Base-by-base conservation (phyloP, 148 eudicot species). In the Rhododendron kiyosumense region DNA sequence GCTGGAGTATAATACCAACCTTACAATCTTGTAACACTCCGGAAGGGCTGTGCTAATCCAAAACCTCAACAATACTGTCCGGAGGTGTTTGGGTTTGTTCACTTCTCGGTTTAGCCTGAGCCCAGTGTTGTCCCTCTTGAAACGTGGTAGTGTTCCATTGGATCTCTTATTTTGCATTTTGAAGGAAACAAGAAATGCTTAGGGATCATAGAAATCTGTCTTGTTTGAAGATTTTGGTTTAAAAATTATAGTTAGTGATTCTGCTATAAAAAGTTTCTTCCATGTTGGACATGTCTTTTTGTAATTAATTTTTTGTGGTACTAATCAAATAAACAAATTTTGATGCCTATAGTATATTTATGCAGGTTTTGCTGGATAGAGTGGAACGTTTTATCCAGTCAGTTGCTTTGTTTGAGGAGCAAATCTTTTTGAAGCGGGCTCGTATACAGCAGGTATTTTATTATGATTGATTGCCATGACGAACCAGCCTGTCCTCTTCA, bases 331-430 rank as follows among this genome's bases (percentile, higher is more conserved):
- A 4, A 48, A 43, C 41, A 38, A 54, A 84, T 38, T 4, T 87
- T 85, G 65, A 26, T 57, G 57, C 76, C 87, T 85, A 63, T 48
- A 49, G 22, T 52, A 38, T 78, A 84, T 86, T 67, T 86, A 17
- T 86, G 79, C 91, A 97, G 99, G 98, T 97, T 43, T 93, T 90
- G 86, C 88, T 97, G 89, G 99, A 97, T 82, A 93, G 92, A 89
- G 97, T 97, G 83, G 99, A 97, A 86, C 93, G 93, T 88, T 97
- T 95, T 91, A 92, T 95, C 87, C 98, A 97, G 89, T 92, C 96
- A 78, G 98, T 94, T 90, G 93, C 98, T n/a, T 90, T 93, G 86
- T 85, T 93, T 88, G 99, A 97, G 92, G 98, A 94, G 38, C 96
- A 95, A 89, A 97, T 97, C 83, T 97, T 97, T 88, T 94, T 91